phyloP scores from a whole-genome alignment of 441 rosid genomes.

The Populus trichocarpa region DNA sequence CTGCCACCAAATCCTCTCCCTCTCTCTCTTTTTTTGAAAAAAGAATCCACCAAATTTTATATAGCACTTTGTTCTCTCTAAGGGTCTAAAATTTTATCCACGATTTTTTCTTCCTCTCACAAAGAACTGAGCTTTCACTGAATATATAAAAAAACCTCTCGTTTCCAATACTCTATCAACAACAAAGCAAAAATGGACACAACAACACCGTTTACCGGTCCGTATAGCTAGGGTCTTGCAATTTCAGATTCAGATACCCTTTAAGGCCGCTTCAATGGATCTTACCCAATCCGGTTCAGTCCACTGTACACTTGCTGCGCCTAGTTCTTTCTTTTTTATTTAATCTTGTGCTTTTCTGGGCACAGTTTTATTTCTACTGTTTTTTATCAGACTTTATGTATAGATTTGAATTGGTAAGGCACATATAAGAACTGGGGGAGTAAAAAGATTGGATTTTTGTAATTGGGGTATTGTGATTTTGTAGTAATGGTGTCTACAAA shows the following conservation, averaged over 20 bases:
- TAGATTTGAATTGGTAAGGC: conserved; percentile 5
- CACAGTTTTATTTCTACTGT: neutral
- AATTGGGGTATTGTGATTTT: neutral
- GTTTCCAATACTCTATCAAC: neutral
- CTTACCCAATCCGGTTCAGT: conserved; percentile 13
- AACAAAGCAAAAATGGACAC: neutral
- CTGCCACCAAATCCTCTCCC: conserved; percentile 8
- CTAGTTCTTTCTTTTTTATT: neutral
- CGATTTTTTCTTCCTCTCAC: neutral
- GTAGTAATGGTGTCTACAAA: conserved; percentile 61
- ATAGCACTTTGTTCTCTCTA: neutral
- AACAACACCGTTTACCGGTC: neutral
- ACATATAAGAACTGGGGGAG: neutral
- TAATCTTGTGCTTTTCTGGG: neutral
- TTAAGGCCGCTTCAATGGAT: conserved; percentile 9
- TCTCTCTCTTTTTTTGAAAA: conserved; percentile 13
- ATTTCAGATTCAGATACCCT: conserved; percentile 10
- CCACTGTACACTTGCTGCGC: neutral
- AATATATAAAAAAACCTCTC: neutral
- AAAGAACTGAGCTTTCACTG: neutral
- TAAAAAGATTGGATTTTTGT: neutral
- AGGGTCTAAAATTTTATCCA: too few relatives aligned
- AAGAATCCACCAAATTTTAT: neutral
- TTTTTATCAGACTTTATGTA: neutral
- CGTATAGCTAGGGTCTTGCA: conserved; percentile 11